phyloP scores from a whole-genome alignment of 805 yeast genomes.

The Candida glaebosa region DNA sequence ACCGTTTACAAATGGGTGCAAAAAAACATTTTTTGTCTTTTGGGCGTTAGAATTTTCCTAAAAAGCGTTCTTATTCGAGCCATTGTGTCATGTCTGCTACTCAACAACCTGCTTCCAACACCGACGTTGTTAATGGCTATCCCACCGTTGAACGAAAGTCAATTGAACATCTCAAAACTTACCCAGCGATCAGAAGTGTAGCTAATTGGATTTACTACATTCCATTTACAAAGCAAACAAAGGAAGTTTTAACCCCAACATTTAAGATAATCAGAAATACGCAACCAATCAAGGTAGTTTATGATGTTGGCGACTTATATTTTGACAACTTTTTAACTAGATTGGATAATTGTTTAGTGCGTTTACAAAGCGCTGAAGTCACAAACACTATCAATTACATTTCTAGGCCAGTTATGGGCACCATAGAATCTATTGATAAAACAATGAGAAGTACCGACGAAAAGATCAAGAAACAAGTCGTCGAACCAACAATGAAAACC shows the following conservation, averaged over 20 bases:
- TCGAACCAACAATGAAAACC: constrained; percentile 49
- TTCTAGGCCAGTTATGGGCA: constrained; percentile 50
- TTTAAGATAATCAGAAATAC: constrained; percentile 16
- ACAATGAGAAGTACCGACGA: constrained; percentile 9
- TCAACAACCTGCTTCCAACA: constrained; percentile 4
- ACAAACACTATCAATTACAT: constrained; percentile 46
- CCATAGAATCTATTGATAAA: constrained; percentile 12
- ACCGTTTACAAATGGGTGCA: neutral
- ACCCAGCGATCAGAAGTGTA: constrained; percentile 47
- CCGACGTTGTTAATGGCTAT: neutral
- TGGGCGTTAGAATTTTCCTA: too few relatives aligned
- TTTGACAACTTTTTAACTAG: constrained; percentile 50
- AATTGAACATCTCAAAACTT: constrained; percentile 37
- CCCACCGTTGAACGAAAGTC: constrained; percentile 9
- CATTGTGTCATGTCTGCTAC: constrained; percentile 2
- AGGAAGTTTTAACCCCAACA: constrained; percentile 29
- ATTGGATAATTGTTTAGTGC: constrained; percentile 60
- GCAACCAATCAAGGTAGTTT: constrained; percentile 41
- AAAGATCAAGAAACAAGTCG: constrained; percentile 16
- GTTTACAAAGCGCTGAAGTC: constrained; percentile 51
- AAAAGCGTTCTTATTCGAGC: too few relatives aligned
- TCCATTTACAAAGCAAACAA: constrained; percentile 33
- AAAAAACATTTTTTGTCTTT: too few relatives aligned
- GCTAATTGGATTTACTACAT: constrained; percentile 27
- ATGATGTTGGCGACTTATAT: constrained; percentile 50